Base-by-base conservation (phyloP, 106 monocot species). In the Acorus gramineus region DNA sequence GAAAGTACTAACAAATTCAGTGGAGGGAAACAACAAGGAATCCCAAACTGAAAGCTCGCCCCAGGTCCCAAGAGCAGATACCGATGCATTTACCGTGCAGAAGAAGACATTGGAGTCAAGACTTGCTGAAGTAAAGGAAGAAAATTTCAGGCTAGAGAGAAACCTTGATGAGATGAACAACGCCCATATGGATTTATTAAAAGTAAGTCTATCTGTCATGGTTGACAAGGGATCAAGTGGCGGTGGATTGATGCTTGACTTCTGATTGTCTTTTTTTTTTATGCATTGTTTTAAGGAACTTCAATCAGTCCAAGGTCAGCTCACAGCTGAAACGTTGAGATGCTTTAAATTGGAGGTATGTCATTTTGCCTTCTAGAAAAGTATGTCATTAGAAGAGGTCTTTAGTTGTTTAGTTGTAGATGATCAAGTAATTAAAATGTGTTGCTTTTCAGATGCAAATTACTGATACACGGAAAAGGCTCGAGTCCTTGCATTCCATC, bases 331-430 rank as follows among this genome's bases (percentile, higher is more conserved):
- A 62, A 85, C 74, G 64, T 83, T 90, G 61, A 86, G 95, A 87
- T 95, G 87, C 75, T 58, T 68, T 59, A 95, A 84, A 59, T 63
- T 95, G 13, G 95, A 87, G 95, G 95, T 95, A 56, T 55, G 28
- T 57, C 11, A 42, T 63, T 57, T 60, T 51, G 50, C 11, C 13
- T 44, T 10, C 28, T 56, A 13, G 8, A 7, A 49, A 4, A 50
- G 6, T 28, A 28, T 8, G 4, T 65, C 10, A 46, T 43, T 2
- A 6, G 49, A 12, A 44, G 9, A 65, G 0, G 8, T 53, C 28
- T 44, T n/a, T 6, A 54, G 48, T 57, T 52, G 28, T 28, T 28
- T 28, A 28, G 1, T 28, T 28, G 28, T 28, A 28, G 28, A 28
- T 28, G 28, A 28, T 28, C 28, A 28, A 28, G 28, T 28, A 28